phyloP scores from a whole-genome alignment of 139 green algal species.

The Chlorella sp. region DNA sequence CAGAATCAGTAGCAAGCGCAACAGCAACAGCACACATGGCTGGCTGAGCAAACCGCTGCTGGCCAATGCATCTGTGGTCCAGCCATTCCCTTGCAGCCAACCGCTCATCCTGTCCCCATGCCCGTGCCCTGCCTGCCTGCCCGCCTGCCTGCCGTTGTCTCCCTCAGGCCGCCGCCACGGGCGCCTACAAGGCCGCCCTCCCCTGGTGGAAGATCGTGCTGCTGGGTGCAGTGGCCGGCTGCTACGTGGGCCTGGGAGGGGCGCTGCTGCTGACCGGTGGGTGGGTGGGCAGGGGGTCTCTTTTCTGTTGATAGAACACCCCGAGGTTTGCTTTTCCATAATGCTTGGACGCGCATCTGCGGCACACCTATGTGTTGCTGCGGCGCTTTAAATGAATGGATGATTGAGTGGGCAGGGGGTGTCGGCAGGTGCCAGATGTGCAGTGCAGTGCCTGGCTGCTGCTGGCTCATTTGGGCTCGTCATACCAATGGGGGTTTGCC shows the following conservation, averaged over 20 bases:
- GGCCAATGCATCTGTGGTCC: background rate
- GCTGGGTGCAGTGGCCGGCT: conserved; percentile 68
- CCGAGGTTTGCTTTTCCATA: no score
- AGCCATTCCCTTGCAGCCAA: background rate
- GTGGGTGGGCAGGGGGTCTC: background rate
- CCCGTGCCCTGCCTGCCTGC: background rate
- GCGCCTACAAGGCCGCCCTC: conserved; percentile 43
- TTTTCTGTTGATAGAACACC: no score
- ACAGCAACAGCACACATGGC: background rate
- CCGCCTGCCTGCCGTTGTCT: background rate
- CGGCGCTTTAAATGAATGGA: no score
- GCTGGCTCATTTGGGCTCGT: background rate
- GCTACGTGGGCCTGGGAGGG: conserved; percentile 77
- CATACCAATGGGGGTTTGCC: no score
- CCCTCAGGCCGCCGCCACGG: conserved; percentile 33
- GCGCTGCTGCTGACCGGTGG: conserved; percentile 61
- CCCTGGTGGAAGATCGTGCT: conserved; percentile 63
- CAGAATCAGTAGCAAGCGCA: no score
- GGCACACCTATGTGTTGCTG: no score
- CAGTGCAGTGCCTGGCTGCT: background rate
- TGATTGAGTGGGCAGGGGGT: no score
- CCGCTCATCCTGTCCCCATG: background rate
- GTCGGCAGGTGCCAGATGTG: no score
- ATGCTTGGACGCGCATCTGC: no score
- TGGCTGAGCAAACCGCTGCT: background rate